phyloP scores from a whole-genome alignment of 2,329 filamentous ascomycete species.

The Sarocladium brachiariae region DNA sequence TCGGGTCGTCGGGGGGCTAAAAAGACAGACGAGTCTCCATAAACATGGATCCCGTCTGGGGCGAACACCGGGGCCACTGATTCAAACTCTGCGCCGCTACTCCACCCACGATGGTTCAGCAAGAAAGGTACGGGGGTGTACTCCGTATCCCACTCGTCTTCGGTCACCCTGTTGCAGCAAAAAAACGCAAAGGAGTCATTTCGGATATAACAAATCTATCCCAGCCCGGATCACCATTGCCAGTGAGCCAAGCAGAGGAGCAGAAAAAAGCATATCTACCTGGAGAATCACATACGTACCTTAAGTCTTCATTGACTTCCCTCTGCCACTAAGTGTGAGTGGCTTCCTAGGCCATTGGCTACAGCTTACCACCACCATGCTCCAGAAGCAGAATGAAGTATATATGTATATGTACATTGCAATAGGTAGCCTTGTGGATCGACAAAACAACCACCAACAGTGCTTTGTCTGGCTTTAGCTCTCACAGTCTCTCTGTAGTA shows the following conservation, averaged over 20 bases:
- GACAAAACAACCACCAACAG: no score
- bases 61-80: neutral
- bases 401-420: neutral
- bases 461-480: neutral
- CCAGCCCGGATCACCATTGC: neutral
- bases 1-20: conserved; percentile 2
- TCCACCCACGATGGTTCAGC: conserved; percentile 1
- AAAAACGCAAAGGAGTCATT: neutral
- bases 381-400: no score
- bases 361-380: neutral
- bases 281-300: no score
- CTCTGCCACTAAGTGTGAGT: neutral
- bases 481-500: neutral
- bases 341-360: neutral
- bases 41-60: conserved; percentile 2
- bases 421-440: neutral
- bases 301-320: neutral
- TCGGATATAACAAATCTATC: neutral
- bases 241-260: neutral
- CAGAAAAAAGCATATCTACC: neutral
- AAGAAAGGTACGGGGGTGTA: neutral
- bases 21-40: neutral
- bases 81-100: conserved; percentile 4
- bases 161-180: neutral
- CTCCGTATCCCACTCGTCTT: neutral